Conservation (phyloP, 2,329 filamentous ascomycete genomes). For the Rhynchosporium graminicola region DNA sequence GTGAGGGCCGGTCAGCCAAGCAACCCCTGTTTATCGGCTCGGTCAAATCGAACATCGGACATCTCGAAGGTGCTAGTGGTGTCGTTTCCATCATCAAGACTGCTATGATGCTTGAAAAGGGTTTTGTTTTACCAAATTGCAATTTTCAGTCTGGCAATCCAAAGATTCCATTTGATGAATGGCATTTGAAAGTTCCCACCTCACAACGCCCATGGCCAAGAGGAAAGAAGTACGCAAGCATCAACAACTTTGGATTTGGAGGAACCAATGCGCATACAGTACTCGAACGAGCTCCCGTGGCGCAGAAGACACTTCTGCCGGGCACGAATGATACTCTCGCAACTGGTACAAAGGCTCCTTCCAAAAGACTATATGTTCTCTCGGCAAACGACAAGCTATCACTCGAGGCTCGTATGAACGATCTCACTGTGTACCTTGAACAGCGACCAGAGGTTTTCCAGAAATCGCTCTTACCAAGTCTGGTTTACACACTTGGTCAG, state of each 20-base stretch:
- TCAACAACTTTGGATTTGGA: slow-evolving; percentile 41
- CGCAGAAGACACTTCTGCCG: slow-evolving; percentile 5
- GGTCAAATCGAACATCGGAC: slow-evolving; percentile 41
- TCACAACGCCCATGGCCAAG: slow-evolving; percentile 33
- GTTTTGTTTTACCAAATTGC: slow-evolving; percentile 46
- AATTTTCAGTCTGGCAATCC: slow-evolving; percentile 45
- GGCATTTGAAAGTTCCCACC: slow-evolving; percentile 41
- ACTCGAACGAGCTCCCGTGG: slow-evolving; percentile 26
- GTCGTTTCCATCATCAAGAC: slow-evolving; percentile 46
- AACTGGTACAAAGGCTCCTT: slow-evolving; percentile 20
- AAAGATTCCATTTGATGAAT: slow-evolving; percentile 41
- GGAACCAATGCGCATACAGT: slow-evolving; percentile 44
- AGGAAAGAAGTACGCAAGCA: slow-evolving; percentile 50
- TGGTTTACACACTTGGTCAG: slow-evolving; percentile 37
- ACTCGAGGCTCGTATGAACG: slow-evolving; percentile 26
- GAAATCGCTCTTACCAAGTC: slow-evolving; percentile 28
- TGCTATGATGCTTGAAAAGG: slow-evolving; percentile 46
- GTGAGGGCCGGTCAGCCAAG: slow-evolving; percentile 22
- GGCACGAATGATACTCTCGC: slow-evolving; percentile 25
- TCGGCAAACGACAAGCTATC: slow-evolving; percentile 33
- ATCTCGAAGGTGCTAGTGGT: slow-evolving; percentile 45
- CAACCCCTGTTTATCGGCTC: slow-evolving; percentile 34
- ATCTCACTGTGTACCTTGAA: slow-evolving; percentile 31
- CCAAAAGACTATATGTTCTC: slow-evolving; percentile 32
- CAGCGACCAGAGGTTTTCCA: slow-evolving; percentile 34